Percentiles rank a stretch among this genome's conserved stretches.
These are phyloP conservation scores for Knufia petricola DNA, from an alignment of 2,329 filamentous ascomycete species.

Conservation along the genomic window DNA sequence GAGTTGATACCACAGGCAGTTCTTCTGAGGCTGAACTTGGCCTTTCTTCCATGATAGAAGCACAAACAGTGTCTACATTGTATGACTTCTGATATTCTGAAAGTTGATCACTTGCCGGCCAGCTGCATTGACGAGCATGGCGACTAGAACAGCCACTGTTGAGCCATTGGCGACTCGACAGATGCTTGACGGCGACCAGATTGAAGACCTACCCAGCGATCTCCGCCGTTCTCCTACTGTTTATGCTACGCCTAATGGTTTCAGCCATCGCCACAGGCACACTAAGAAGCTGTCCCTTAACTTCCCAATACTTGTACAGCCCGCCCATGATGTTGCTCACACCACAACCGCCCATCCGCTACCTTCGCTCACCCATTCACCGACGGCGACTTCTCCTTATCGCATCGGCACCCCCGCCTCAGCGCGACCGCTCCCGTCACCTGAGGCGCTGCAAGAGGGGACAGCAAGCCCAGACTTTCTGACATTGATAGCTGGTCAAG, in stretches of 20 bases:
- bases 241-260: conserved; percentile 18
- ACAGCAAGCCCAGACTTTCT: conserved; percentile 53
- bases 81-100: no score
- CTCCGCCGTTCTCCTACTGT: conserved; percentile 8
- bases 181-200: background rate
- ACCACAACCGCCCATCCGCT: background rate
- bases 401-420: conserved; percentile 17
- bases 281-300: conserved; percentile 38
- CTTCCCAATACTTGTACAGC: conserved; percentile 36
- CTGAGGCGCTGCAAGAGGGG: conserved; percentile 13
- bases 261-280: conserved; percentile 24
- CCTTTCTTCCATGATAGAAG: background rate
- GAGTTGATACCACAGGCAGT: background rate
- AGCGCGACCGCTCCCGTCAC: conserved; percentile 24
- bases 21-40: background rate
- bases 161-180: background rate
- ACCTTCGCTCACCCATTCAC: background rate
- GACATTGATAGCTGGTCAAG: conserved; percentile 82
- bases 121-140: background rate
- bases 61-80: no score
- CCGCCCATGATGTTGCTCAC: conserved; percentile 6
- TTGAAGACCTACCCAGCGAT: background rate
- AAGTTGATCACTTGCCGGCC: no score
- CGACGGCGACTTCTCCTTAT: conserved; percentile 10
- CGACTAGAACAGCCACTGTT: background rate